Evolutionary conservation across 106 monocot genomes (phyloP), one percentile per base, ranked within the genome.

Genomic region (Dendrobium huoshanense): DNA sequence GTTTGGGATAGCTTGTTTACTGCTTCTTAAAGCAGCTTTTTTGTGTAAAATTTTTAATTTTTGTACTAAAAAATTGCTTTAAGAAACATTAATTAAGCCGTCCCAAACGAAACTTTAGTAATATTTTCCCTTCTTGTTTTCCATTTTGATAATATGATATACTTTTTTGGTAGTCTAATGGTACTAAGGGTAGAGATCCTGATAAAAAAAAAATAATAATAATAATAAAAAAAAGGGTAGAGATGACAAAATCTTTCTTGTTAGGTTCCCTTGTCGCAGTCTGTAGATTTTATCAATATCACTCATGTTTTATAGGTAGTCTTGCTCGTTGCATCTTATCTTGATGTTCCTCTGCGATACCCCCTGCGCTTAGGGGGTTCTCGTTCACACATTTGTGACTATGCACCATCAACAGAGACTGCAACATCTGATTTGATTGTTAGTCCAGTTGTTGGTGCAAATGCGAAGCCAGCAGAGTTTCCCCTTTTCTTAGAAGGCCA

Each of bases 401-500:
- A 88, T 84, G 91, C 95, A 31, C 95, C 95, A 68, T 91, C 83
- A 79, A 73, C 77, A 41, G 92, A 92, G 55, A 56, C 84, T n/a
- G 10, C 82, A 55, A 72, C 89, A 22, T 83, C 87, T 81, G 87
- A 89, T 43, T 85, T 49, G 24, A 44, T 76, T 41, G 80, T 61
- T 76, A 88, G 27, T 85, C 59, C 82, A 58, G 74, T 47, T 37
- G 47, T 48, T 37, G 77, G 64, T 41, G 25, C 56, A 44, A 81
- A 24, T 80, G 22, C 84, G 48, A 86, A 82, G 81, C 83, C 92
- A 42, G 81, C 84, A 54, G 93, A 99, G 45, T 99, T 99, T 77
- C 95, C 95, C 31, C 88, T 99, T 9, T 99, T 95, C 83, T 78
- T 93, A 42, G 99, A 99, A 79, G 93, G 91, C n/a, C 99, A 95